Conservation (phyloP, 2,329 filamentous ascomycete genomes). For the Botrytis byssoidea region DNA sequence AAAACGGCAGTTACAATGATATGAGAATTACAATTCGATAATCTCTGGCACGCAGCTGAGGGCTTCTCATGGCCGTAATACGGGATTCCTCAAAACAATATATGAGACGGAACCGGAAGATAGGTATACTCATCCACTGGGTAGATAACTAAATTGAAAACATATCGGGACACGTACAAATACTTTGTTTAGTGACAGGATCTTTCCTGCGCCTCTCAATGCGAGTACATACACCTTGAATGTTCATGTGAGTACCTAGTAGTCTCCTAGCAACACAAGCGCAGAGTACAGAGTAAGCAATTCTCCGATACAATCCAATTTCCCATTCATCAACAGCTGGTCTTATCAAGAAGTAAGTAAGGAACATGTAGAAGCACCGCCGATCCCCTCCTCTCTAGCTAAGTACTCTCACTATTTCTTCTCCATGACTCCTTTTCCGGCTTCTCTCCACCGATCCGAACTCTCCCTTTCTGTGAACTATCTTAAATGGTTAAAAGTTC, state of each 20-base stretch:
- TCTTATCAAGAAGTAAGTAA: neutral
- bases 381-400: neutral
- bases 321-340: neutral
- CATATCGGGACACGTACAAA: neutral
- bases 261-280: neutral
- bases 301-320: neutral
- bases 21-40: neutral
- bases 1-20: neutral
- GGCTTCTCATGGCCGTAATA: too few species aligned
- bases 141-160: neutral
- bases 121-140: neutral
- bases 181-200: neutral
- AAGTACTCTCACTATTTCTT: neutral
- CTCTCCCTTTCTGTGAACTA: neutral
- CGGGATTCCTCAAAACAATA: neutral
- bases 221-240: too few species aligned
- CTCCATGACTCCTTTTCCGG: rapidly evolving
- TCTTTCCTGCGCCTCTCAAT: neutral
- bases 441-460: too few species aligned
- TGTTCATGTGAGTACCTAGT: too few species aligned
- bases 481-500: too few species aligned
- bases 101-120: neutral
- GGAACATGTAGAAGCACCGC: neutral
- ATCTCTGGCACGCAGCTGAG: too few species aligned
- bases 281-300: neutral